Evolutionary conservation across 106 monocot genomes (phyloP).

Genomic region (Phalaenopsis equestris): DNA sequence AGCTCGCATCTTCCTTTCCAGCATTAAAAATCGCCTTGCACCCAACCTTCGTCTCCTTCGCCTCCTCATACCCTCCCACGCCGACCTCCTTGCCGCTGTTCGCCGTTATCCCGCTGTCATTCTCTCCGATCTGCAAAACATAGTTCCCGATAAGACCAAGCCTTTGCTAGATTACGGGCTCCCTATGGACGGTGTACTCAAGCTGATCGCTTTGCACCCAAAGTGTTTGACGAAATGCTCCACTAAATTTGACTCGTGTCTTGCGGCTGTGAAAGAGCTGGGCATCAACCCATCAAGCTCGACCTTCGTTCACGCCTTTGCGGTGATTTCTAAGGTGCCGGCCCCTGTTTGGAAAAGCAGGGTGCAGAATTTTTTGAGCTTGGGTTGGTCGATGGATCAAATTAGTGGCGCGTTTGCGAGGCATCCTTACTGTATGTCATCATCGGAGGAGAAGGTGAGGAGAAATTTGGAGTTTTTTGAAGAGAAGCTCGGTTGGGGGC

Average conservation of each 20-base stretch:
- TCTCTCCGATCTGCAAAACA: neutral
- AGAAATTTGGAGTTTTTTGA: conserved; percentile 17
- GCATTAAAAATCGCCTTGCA: conserved; percentile 12
- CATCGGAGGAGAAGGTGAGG: conserved; percentile 18
- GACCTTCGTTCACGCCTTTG: conserved; percentile 18
- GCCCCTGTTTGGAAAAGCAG: conserved; percentile 13
- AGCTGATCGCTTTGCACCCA: conserved; percentile 7
- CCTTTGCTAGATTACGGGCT: conserved; percentile 7
- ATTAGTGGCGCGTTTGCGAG: conserved; percentile 11
- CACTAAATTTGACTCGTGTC: neutral
- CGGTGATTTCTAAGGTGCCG: conserved; percentile 9
- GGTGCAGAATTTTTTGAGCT: conserved; percentile 14
- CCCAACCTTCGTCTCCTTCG: conserved; percentile 13
- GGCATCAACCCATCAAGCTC: conserved; percentile 17
- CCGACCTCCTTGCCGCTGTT: conserved; percentile 6
- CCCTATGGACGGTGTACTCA: conserved; percentile 1
- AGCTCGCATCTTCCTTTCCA: conserved; percentile 12
- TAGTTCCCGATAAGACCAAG: conserved; percentile 9
- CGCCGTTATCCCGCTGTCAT: conserved; percentile 7
- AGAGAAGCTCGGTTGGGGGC: conserved; percentile 14
- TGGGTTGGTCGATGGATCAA: conserved; percentile 33
- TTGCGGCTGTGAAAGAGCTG: neutral
- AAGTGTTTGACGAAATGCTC: neutral
- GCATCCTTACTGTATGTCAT: conserved; percentile 19
- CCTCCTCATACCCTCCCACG: conserved; percentile 3